Percentiles rank a stretch among this genome's conserved stretches.
Conservation (phyloP, 495 filamentous ascomycete genomes). For the Lophiostoma macrostomum region DNA sequence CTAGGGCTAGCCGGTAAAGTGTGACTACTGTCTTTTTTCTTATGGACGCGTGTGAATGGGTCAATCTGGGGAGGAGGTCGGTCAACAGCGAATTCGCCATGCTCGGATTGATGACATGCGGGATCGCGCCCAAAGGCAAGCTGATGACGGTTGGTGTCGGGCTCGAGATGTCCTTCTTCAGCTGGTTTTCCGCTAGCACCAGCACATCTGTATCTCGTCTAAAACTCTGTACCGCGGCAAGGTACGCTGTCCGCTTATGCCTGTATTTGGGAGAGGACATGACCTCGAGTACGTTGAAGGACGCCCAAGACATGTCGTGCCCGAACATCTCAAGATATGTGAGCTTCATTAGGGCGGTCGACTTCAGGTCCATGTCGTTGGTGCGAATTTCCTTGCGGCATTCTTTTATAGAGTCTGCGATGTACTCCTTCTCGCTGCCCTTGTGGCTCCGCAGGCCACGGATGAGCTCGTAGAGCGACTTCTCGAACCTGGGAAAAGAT, state of each 20-base stretch:
- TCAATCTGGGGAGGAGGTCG: conserved; percentile 81
- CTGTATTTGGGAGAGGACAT: conserved; percentile 94
- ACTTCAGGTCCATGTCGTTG: conserved; percentile 95
- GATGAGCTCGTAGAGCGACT: conserved; percentile 98
- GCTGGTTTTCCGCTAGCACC: conserved; percentile 93
- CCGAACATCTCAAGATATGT: conserved; percentile 99
- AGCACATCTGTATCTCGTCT: conserved; percentile 92
- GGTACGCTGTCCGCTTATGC: conserved; percentile 92
- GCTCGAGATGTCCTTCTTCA: conserved; percentile 94
- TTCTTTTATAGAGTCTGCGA: conserved; percentile 86
- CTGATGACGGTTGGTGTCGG: conserved; percentile 70
- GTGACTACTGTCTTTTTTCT: conserved; percentile 95
- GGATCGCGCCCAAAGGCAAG: conserved; percentile 79
- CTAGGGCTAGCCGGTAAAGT: conserved; percentile 84
- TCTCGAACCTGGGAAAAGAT: conserved; percentile 76
- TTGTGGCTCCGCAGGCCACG: conserved; percentile 91
- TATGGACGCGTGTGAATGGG: conserved; percentile 75
- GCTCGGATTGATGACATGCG: conserved; percentile 87
- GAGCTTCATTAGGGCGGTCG: conserved; percentile 89
- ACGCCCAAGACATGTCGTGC: conserved; percentile 99
- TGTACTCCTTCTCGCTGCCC: conserved; percentile 89
- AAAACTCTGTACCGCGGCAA: conserved; percentile 96
- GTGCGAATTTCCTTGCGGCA: conserved; percentile 85
- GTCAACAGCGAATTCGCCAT: conserved; percentile 82
- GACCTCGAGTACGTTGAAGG: conserved; percentile 96